These are phyloP conservation scores for Aspergillus kassunensis DNA, from an alignment of 495 filamentous ascomycete species.

Conservation along the genomic window DNA sequence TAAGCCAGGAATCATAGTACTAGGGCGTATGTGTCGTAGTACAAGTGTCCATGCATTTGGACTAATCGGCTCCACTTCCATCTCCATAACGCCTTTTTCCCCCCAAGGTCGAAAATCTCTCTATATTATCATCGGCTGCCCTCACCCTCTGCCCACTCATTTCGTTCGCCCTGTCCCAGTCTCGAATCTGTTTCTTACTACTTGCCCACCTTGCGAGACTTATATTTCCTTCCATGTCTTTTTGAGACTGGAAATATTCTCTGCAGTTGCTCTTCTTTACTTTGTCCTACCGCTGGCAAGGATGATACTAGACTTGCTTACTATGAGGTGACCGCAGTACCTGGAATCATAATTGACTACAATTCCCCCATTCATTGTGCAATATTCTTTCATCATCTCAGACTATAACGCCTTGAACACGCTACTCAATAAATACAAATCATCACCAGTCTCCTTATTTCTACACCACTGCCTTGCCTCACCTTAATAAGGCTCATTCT, in stretches of 20 bases:
- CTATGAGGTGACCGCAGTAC: slow-evolving; percentile 14
- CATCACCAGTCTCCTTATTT: not conserved
- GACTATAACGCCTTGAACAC: not conserved
- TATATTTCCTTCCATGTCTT: slow-evolving; percentile 3
- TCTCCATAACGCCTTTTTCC: slow-evolving; percentile 2
- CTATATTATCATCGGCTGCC: slow-evolving; percentile 1
- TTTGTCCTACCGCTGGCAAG: not conserved
- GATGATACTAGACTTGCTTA: slow-evolving; percentile 10
- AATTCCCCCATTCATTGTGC: slow-evolving; percentile 5
- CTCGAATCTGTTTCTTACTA: not conserved
- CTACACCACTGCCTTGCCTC: not conserved
- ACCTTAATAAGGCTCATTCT: not conserved
- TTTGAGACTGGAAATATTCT: not conserved
- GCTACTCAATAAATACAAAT: not conserved
- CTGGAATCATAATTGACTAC: slow-evolving; percentile 5
- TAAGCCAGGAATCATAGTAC: slow-evolving; percentile 3
- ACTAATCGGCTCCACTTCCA: slow-evolving; percentile 10
- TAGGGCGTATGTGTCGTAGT: slow-evolving; percentile 8
- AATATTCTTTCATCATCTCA: not conserved
- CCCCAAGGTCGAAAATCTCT: not conserved
- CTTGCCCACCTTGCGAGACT: not conserved
- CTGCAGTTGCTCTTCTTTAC: not conserved
- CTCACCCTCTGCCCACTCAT: not conserved
- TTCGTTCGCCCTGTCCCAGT: not conserved
- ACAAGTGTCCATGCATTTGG: slow-evolving; percentile 9